Evolutionary conservation across 176 grass and related monocot genomes (phyloP).

Genomic region (Elymus sibiricus): DNA sequence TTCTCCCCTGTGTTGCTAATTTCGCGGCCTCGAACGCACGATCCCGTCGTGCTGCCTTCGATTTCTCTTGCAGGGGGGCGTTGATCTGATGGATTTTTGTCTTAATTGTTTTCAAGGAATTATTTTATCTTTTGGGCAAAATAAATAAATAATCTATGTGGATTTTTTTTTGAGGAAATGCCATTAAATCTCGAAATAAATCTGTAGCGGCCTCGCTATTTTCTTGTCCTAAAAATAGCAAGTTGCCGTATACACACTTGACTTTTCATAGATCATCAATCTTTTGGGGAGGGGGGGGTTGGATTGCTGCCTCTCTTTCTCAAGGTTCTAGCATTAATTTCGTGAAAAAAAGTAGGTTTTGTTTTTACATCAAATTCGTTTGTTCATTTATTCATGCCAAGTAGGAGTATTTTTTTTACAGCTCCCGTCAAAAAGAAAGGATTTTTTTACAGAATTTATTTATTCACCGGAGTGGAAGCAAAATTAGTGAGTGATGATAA

Average conservation of each 20-base stretch:
- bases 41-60: constrained; percentile 6
- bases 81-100: not conserved
- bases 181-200: not conserved
- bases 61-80: not conserved
- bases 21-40: constrained; percentile 9
- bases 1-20: not conserved
- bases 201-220: not conserved
- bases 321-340: not conserved
- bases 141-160: not conserved
- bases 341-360: not conserved
- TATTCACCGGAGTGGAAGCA: not conserved
- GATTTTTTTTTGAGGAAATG: not conserved
- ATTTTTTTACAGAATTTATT: not conserved
- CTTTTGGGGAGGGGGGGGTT: not conserved
- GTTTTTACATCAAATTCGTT: not conserved
- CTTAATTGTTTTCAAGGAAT: not conserved
- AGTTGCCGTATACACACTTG: not conserved
- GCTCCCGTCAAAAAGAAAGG: no score
- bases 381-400: not conserved
- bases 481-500: not conserved
- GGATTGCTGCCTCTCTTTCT: not conserved
- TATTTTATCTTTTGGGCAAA: not conserved
- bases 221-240: not conserved
- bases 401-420: not conserved
- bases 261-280: not conserved